These are phyloP conservation scores for Lasiosphaeria ovina DNA, from an alignment of 495 filamentous ascomycete genomes.

Conservation along the genomic window DNA sequence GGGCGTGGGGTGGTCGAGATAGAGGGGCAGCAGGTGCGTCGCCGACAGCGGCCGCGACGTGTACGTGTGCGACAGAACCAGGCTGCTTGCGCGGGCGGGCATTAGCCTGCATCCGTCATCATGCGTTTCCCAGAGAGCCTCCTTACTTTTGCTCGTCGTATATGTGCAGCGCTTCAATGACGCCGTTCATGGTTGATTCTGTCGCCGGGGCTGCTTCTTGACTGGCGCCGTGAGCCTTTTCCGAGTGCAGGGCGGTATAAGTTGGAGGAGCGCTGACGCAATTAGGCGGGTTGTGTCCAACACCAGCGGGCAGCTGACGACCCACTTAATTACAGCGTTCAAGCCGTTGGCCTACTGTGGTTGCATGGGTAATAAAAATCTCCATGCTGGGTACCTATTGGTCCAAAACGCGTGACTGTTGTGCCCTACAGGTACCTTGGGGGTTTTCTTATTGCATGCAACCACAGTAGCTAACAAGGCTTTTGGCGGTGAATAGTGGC, in stretches of 20 bases:
- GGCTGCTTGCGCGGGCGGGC: constrained; percentile 23
- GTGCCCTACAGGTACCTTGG: too few species aligned
- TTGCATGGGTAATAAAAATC: too few species aligned
- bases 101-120: not conserved
- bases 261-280: constrained; percentile 28
- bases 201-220: not conserved
- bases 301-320: too few species aligned
- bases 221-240: not conserved
- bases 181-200: constrained; percentile 63
- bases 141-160: constrained; percentile 86
- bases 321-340: too few species aligned
- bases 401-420: too few species aligned
- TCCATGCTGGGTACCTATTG: too few species aligned
- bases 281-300: constrained; percentile 4
- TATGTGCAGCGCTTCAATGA: constrained; percentile 94
- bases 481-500: too few species aligned
- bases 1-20: constrained; percentile 78
- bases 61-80: constrained; percentile 57
- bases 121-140: not conserved
- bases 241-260: not conserved
- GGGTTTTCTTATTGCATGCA: too few species aligned
- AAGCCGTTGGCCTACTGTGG: too few species aligned
- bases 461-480: too few species aligned
- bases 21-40: constrained; percentile 73
- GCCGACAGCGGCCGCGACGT: constrained; percentile 76